Evolutionary conservation across 768 basidiomycete genomes (phyloP).

Genomic region (Cyclocybe cylindracea): DNA sequence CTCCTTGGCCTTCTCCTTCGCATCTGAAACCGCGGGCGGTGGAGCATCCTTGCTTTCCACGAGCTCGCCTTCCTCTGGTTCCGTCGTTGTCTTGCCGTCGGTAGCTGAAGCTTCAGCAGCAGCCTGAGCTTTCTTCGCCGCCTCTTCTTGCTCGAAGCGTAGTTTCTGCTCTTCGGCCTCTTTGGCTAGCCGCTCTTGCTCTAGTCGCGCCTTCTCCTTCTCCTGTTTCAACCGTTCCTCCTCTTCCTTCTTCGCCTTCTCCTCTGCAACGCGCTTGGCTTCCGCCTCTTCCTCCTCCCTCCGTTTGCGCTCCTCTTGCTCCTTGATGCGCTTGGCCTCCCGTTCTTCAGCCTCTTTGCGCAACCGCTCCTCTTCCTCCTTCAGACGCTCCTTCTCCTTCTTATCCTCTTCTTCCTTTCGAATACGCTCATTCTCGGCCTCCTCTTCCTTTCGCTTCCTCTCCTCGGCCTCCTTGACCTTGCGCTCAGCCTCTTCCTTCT

Average conservation of each 20-base stretch:
- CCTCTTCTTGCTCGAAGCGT: conserved; percentile 45
- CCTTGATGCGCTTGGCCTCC: conserved; percentile 35
- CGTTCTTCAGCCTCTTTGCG: conserved; percentile 47
- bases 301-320: conserved; percentile 37
- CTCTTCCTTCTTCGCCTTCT: conserved; percentile 31
- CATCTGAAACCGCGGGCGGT: conserved; percentile 31
- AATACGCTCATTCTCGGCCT: conserved; percentile 25
- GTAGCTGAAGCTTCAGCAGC: conserved; percentile 32
- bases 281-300: conserved; percentile 41
- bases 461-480: conserved; percentile 43
- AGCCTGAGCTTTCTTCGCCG: conserved; percentile 39
- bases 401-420: conserved; percentile 49
- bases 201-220: conserved; percentile 33
- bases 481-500: conserved; percentile 43
- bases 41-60: conserved; percentile 15
- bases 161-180: conserved; percentile 37
- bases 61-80: conserved; percentile 24
- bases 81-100: conserved; percentile 19
- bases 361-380: conserved; percentile 30
- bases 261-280: conserved; percentile 33
- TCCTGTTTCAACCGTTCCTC: conserved; percentile 36
- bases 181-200: conserved; percentile 37
- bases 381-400: conserved; percentile 38
- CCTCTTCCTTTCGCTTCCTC: conserved; percentile 35
- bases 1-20: conserved; percentile 52